Conservation (phyloP, 176 grass and related monocot species). For the Ananas comosus region DNA sequence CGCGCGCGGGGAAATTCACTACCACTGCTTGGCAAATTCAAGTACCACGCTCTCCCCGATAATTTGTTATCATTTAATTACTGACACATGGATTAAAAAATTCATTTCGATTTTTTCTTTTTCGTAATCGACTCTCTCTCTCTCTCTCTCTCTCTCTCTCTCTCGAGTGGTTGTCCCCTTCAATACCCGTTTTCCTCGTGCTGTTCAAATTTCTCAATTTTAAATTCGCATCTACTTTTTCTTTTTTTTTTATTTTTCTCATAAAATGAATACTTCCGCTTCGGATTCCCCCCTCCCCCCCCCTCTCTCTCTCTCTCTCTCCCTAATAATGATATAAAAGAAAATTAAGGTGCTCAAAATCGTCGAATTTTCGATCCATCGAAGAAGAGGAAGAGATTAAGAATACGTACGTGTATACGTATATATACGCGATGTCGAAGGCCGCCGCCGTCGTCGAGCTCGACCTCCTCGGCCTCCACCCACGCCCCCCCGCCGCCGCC, state of each 20-base stretch:
- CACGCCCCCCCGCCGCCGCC: not conserved
- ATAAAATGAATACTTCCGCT: too few species aligned
- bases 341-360: too few species aligned
- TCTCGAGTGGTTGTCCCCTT: not conserved
- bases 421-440: not conserved
- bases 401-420: not conserved
- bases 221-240: too few species aligned
- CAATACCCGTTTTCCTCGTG: too few species aligned
- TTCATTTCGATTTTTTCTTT: not conserved
- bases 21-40: too few species aligned
- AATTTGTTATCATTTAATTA: not conserved
- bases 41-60: not conserved
- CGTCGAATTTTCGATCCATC: too few species aligned
- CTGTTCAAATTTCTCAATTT: too few species aligned
- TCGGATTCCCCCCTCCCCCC: too few species aligned
- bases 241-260: too few species aligned
- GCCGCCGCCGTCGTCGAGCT: not conserved
- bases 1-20: too few species aligned
- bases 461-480: conserved; percentile 10
- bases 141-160: not conserved
- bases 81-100: not conserved
- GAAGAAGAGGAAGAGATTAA: not conserved
- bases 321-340: too few species aligned
- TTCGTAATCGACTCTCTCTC: not conserved
- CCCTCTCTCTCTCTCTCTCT: too few species aligned